These are phyloP conservation scores for Linum lewisii DNA, from an alignment of 345 rosid species.

Conservation along the genomic window DNA sequence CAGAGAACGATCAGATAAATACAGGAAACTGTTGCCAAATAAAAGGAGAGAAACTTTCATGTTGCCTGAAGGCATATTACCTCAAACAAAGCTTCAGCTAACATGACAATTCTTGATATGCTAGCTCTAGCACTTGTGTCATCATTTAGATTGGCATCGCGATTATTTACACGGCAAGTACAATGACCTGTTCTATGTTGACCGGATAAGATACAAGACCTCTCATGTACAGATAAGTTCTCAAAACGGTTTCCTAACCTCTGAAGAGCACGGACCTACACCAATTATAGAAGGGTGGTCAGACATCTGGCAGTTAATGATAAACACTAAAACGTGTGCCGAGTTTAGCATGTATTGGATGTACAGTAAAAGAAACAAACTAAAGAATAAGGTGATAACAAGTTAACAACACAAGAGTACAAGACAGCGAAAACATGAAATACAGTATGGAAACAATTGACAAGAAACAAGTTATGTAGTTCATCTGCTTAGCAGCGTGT, in stretches of 20 bases:
- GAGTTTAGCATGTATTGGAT: too few relatives aligned
- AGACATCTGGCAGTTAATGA: not conserved
- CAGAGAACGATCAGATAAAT: slow-evolving; percentile 11
- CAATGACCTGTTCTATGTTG: slow-evolving; percentile 78
- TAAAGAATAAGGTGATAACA: too few relatives aligned
- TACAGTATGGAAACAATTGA: not conserved
- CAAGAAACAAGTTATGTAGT: slow-evolving; percentile 2
- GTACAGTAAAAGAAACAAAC: too few relatives aligned
- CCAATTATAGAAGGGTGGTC: slow-evolving; percentile 6
- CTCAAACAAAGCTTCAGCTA: slow-evolving; percentile 98
- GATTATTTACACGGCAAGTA: slow-evolving; percentile 55
- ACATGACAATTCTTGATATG: slow-evolving; percentile 92
- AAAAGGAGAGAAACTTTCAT: not conserved
- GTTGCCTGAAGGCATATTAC: slow-evolving; percentile 23
- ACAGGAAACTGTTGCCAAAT: not conserved
- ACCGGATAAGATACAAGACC: slow-evolving; percentile 82
- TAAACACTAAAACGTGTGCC: too few relatives aligned
- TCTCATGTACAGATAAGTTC: slow-evolving; percentile 75
- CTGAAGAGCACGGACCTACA: slow-evolving; percentile 90
- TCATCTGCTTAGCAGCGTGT: not conserved
- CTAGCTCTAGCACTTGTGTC: slow-evolving; percentile 82
- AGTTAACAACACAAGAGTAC: too few relatives aligned
- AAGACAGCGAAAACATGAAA: too few relatives aligned
- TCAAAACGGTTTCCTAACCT: slow-evolving; percentile 87
- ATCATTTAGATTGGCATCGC: slow-evolving; percentile 42